Percentiles rank a stretch among this genome's conserved stretches.
Conservation (phyloP, 176 grass and related monocot species). For the Canna indica region DNA sequence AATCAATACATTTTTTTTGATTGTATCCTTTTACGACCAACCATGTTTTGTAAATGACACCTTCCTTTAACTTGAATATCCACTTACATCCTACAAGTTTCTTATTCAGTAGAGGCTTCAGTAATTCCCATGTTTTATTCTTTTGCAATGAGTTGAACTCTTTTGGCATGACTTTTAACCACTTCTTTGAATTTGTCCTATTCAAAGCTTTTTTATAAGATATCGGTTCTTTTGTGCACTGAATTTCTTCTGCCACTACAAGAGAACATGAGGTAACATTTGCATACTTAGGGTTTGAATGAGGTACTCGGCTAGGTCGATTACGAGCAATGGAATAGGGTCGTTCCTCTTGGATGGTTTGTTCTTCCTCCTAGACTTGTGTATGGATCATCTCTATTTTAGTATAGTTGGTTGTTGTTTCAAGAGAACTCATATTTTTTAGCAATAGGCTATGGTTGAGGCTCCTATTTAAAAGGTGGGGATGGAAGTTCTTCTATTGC, state of each 20-base stretch:
- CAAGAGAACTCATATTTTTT: too few relatives aligned
- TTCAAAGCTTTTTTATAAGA: neutral
- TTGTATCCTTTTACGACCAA: too few relatives aligned
- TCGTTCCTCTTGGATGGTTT: neutral
- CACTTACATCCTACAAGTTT: neutral
- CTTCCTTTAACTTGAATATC: neutral
- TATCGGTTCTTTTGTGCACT: neutral
- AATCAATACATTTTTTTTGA: neutral
- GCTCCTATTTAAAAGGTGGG: too few relatives aligned
- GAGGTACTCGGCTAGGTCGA: neutral
- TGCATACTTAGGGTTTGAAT: neutral
- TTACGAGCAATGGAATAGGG: neutral
- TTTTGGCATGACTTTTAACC: neutral
- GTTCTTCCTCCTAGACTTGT: too few relatives aligned
- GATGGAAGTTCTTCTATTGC: too few relatives aligned
- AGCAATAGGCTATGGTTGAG: too few relatives aligned
- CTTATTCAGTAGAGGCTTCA: neutral
- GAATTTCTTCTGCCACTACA: neutral
- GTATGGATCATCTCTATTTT: too few relatives aligned
- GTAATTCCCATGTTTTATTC: neutral
- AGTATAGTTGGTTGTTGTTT: too few relatives aligned
- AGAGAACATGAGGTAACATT: neutral
- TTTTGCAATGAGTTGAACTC: neutral
- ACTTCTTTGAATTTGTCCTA: neutral
- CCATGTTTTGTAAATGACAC: fast-evolving